These are phyloP conservation scores for Phytophthora ramorum DNA, from an alignment of 352 stramenopile genomes.

Conservation along the genomic window DNA sequence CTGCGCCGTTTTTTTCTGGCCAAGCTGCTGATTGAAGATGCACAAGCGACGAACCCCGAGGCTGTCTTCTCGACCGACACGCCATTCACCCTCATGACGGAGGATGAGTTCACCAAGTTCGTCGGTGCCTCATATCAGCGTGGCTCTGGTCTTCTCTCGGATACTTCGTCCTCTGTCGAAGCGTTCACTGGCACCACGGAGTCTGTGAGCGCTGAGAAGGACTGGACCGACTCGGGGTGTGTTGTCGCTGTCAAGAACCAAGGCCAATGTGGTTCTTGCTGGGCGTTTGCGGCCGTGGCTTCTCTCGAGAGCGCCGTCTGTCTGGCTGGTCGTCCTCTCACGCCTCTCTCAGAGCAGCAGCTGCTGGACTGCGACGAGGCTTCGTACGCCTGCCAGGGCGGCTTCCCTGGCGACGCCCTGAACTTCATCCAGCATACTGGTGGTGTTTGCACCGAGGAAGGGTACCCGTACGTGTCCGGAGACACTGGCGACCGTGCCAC, in stretches of 20 bases:
- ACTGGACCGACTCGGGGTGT: conserved; percentile 72
- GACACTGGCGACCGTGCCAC: conserved; percentile 32
- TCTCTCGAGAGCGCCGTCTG: conserved; percentile 92
- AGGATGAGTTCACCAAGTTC: conserved; percentile 70
- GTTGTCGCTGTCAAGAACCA: conserved; percentile 94
- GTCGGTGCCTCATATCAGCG: conserved; percentile 52
- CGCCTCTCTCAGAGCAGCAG: conserved; percentile 93
- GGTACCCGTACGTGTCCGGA: conserved; percentile 87
- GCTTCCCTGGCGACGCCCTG: conserved; percentile 89
- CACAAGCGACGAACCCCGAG: conserved; percentile 57
- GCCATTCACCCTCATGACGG: conserved; percentile 77
- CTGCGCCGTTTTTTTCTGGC: conserved; percentile 67
- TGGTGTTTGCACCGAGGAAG: conserved; percentile 78
- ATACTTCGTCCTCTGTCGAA: not conserved
- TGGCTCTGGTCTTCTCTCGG: conserved; percentile 4
- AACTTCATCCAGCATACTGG: conserved; percentile 85
- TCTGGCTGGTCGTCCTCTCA: conserved; percentile 72
- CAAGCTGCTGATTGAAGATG: conserved; percentile 66
- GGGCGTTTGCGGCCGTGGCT: conserved; percentile 95
- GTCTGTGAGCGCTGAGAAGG: conserved; percentile 33
- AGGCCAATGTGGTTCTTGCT: conserved; percentile 97
- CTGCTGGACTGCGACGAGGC: conserved; percentile 90
- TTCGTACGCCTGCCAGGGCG: conserved; percentile 91
- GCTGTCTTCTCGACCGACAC: conserved; percentile 71
- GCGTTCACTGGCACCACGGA: conserved; percentile 18